A percentile compares a stretch with the other conserved stretches of the same genome.
These are phyloP conservation scores for Xylariaceae sp. DNA, from an alignment of 2,329 filamentous ascomycete species.

Conservation along the genomic window DNA sequence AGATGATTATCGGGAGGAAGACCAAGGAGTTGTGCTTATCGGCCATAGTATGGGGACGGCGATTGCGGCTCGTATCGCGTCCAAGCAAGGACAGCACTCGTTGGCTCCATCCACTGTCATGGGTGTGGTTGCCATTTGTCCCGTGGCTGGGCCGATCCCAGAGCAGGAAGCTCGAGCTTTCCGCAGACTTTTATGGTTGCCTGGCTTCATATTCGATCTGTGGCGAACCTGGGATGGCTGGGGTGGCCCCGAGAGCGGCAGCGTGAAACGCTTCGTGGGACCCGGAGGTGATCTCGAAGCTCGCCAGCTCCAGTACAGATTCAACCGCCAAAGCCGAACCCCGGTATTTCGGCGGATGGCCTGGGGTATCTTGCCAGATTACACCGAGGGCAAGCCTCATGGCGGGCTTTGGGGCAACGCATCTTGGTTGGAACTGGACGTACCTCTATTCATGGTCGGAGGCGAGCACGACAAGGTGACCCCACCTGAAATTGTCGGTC, in stretches of 20 bases:
- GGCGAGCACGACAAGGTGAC: constrained; percentile 74
- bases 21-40: constrained; percentile 73
- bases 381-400: constrained; percentile 44
- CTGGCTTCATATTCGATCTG: constrained; percentile 66
- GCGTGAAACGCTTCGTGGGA: constrained; percentile 74
- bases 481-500: constrained; percentile 62
- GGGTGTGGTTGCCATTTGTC: constrained; percentile 77
- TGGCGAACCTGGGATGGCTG: constrained; percentile 73
- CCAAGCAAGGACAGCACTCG: constrained; percentile 46
- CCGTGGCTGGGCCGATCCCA: constrained; percentile 59
- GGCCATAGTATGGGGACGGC: constrained; percentile 89
- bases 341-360: constrained; percentile 79
- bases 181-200: constrained; percentile 60
- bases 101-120: constrained; percentile 59
- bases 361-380: constrained; percentile 61
- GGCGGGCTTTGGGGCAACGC: constrained; percentile 65
- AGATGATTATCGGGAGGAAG: constrained; percentile 62
- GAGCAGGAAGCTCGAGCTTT: constrained; percentile 46
- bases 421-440: constrained; percentile 65
- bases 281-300: constrained; percentile 58
- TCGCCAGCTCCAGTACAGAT: constrained; percentile 62
- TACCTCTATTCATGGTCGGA: constrained; percentile 73
- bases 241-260: constrained; percentile 71
- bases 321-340: constrained; percentile 78
- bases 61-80: constrained; percentile 66